Conservation (phyloP, 148 eudicot genomes). For the Diospyros lotus region DNA sequence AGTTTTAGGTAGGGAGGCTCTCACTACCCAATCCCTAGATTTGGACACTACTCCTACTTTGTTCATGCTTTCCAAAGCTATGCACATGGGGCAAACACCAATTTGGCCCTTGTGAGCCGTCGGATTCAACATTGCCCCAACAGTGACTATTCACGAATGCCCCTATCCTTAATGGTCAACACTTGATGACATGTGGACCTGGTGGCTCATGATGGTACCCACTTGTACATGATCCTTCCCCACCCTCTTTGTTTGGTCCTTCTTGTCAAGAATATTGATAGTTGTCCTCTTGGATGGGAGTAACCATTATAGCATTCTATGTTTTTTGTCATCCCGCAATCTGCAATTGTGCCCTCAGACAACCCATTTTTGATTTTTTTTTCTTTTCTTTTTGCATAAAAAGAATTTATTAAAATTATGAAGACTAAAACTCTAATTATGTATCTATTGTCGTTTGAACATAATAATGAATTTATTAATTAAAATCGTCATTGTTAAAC, state of each 20-base stretch:
- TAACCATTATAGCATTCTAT: no score
- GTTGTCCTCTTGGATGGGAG: not conserved
- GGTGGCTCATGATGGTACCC: not conserved
- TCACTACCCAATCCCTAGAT: no score
- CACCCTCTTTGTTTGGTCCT: not conserved
- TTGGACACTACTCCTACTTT: not conserved
- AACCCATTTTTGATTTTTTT: no score
- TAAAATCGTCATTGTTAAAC: no score
- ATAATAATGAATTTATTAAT: no score
- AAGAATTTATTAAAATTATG: no score
- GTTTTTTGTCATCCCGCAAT: no score
- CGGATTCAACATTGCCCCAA: not conserved
- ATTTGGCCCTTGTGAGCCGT: not conserved
- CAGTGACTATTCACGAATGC: not conserved
- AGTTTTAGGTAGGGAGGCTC: no score
- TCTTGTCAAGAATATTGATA: conserved; percentile 1
- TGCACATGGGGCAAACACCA: not conserved
- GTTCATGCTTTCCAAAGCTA: not conserved
- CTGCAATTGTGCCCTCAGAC: no score
- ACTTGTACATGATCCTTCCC: not conserved
- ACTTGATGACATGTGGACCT: not conserved
- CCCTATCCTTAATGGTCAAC: not conserved
- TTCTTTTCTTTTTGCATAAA: no score
- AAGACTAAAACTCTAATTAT: no score
- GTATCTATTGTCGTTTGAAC: no score